These are phyloP conservation scores for Petunia axillaris DNA, from an alignment of 257 asterid genomes.

Conservation along the genomic window DNA sequence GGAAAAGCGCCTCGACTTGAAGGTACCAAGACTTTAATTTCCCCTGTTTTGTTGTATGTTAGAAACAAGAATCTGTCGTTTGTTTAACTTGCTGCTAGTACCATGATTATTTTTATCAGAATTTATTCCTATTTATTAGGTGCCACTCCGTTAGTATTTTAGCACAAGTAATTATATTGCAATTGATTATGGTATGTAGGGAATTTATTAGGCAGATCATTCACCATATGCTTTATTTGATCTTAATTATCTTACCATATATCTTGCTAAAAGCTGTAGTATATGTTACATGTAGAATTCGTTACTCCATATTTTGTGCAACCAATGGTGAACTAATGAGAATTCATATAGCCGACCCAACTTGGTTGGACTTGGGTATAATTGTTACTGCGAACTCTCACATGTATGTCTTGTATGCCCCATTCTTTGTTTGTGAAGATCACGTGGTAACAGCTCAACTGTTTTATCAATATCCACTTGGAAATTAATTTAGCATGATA, in stretches of 20 bases:
- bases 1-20: slow-evolving; percentile 89
- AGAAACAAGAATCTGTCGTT: not conserved
- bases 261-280: not conserved
- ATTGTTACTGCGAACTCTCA: too few species aligned
- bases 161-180: not conserved
- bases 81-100: not conserved
- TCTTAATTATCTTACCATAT: not conserved
- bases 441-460: not conserved
- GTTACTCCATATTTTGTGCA: not conserved
- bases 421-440: not conserved
- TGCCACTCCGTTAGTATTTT: not conserved
- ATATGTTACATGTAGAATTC: not conserved
- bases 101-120: not conserved
- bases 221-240: not conserved
- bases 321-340: too few species aligned
- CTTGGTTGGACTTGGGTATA: too few species aligned
- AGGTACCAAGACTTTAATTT: slow-evolving; percentile 44
- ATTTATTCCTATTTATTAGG: not conserved
- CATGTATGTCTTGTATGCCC: not conserved
- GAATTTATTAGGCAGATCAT: not conserved
- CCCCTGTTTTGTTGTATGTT: not conserved
- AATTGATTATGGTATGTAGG: not conserved
- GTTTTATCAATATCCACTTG: not conserved
- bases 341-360: too few species aligned
- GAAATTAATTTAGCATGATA: not conserved